Conservation (phyloP, 1,139 yeast species). For the Candida smagusa region DNA sequence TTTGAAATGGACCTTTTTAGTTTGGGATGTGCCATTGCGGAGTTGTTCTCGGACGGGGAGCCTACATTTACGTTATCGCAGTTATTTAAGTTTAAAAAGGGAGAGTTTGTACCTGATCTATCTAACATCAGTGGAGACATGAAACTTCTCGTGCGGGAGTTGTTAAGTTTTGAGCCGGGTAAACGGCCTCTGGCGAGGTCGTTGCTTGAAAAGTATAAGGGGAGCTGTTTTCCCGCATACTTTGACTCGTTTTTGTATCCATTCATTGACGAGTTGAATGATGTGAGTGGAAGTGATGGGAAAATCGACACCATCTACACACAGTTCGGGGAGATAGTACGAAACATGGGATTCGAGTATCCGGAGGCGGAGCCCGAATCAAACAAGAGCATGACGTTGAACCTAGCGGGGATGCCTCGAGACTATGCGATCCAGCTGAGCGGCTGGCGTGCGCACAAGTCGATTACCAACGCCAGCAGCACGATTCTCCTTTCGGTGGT, state of each 20-base stretch:
- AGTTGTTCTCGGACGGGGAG: constrained; percentile 79
- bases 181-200: constrained; percentile 55
- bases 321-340: constrained; percentile 51
- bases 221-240: constrained; percentile 60
- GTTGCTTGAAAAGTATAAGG: constrained; percentile 49
- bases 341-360: constrained; percentile 27
- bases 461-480: constrained; percentile 40
- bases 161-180: constrained; percentile 63
- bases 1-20: constrained; percentile 85
- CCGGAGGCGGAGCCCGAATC: constrained; percentile 21
- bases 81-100: constrained; percentile 73
- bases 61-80: constrained; percentile 86
- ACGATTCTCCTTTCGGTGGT: constrained; percentile 58
- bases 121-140: constrained; percentile 51
- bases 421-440: constrained; percentile 37
- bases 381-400: constrained; percentile 38
- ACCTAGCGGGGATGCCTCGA: constrained; percentile 46
- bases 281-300: constrained; percentile 45
- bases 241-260: constrained; percentile 72
- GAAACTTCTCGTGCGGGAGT: constrained; percentile 51
- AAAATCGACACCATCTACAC: constrained; percentile 56
- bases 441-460: constrained; percentile 15
- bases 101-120: constrained; percentile 63
- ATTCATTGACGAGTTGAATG: constrained; percentile 48
- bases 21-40: constrained; percentile 89